phyloP scores from a whole-genome alignment of 176 grass and related monocot genomes.

The Carex myosuroides region DNA sequence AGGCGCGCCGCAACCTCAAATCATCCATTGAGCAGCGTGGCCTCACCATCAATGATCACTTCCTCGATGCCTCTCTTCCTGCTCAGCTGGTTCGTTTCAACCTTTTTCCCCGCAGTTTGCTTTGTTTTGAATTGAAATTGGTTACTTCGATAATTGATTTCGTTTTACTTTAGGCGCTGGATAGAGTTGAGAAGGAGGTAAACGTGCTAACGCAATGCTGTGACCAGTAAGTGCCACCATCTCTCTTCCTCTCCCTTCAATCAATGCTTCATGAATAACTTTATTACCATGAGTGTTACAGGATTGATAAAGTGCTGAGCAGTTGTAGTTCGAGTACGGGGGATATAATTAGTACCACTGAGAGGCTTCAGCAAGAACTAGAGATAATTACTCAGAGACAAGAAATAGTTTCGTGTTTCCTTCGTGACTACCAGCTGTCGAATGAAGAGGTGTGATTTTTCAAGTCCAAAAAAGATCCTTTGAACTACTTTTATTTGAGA shows the following conservation, averaged over 20 bases:
- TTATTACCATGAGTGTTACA: neutral
- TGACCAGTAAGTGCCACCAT: conserved; percentile 51
- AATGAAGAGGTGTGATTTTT: conserved; percentile 66
- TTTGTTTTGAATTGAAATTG: neutral
- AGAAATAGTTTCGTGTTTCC: conserved; percentile 94
- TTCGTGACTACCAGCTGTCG: conserved; percentile 93
- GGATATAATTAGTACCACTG: conserved; percentile 95
- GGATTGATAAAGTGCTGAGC: conserved; percentile 79
- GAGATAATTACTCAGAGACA: conserved; percentile 89
- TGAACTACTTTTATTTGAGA: conserved; percentile 2
- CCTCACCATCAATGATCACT: conserved; percentile 84
- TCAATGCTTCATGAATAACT: neutral
- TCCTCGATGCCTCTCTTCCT: conserved; percentile 80
- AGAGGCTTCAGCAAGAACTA: conserved; percentile 95
- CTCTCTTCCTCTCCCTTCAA: neutral
- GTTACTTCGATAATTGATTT: neutral
- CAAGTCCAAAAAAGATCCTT: conserved; percentile 2
- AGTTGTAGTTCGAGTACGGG: conserved; percentile 86
- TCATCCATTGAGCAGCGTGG: conserved; percentile 85
- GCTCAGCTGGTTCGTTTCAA: conserved; percentile 45
- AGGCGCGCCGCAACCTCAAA: conserved; percentile 92
- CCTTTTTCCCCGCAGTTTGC: neutral
- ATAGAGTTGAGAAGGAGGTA: conserved; percentile 82
- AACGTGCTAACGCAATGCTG: conserved; percentile 63
- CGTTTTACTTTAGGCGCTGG: conserved; percentile 50